Conservation (phyloP, 2,329 filamentous ascomycete species). For the Botryosphaeria dothidea region DNA sequence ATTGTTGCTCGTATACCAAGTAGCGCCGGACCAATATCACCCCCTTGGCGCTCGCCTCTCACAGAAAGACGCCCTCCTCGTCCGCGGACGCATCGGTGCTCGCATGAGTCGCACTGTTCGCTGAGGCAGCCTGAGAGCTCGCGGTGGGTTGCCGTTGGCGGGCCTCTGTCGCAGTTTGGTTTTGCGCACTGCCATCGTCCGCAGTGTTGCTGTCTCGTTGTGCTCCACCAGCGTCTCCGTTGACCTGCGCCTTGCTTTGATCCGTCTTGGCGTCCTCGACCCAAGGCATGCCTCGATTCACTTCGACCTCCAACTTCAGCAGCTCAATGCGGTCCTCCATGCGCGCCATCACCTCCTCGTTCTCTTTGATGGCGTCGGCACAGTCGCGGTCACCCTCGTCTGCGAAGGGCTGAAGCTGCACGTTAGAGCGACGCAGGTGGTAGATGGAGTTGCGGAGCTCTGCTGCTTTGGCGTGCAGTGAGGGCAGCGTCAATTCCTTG, state of each 20-base stretch:
- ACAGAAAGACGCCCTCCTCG: conserved; percentile 26
- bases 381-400: conserved; percentile 69
- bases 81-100: background rate
- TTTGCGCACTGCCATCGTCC: conserved; percentile 1
- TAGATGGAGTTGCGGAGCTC: conserved; percentile 74
- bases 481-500: conserved; percentile 63
- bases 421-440: conserved; percentile 73
- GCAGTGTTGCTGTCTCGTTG: background rate
- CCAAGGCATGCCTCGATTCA: conserved; percentile 58
- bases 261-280: conserved; percentile 30
- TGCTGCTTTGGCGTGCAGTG: conserved; percentile 72
- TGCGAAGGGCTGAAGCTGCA: conserved; percentile 69
- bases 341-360: conserved; percentile 66
- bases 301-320: conserved; percentile 65
- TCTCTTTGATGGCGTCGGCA: conserved; percentile 72
- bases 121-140: background rate
- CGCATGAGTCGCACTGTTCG: conserved; percentile 17
- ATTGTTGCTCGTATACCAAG: conserved; percentile 7
- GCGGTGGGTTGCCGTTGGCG: conserved; percentile 2
- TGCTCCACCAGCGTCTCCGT: conserved; percentile 17
- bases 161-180: conserved; percentile 4
- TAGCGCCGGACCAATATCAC: background rate
- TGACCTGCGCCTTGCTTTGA: conserved; percentile 15
- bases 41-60: conserved; percentile 5
- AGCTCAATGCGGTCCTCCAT: conserved; percentile 67